These are phyloP conservation scores for Penicillium sp. DNA, from an alignment of 2,329 filamentous ascomycete genomes.

Conservation along the genomic window DNA sequence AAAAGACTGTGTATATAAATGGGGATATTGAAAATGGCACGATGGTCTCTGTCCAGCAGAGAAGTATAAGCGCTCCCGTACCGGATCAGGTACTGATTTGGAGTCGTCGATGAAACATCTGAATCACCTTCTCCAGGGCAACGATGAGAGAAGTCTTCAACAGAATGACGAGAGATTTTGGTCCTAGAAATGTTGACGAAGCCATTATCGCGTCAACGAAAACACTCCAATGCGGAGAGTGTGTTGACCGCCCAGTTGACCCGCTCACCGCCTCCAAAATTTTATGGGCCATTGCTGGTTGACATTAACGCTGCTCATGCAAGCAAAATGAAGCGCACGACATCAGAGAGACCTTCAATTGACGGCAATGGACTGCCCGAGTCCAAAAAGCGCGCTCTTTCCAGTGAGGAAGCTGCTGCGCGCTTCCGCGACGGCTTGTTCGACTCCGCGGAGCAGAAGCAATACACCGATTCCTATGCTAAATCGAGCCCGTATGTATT, in stretches of 20 bases:
- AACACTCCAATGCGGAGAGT: neutral
- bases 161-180: neutral
- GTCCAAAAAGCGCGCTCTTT: slow-evolving; percentile 39
- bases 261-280: slow-evolving; percentile 19
- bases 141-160: neutral
- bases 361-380: slow-evolving; percentile 31
- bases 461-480: slow-evolving; percentile 42
- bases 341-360: slow-evolving; percentile 27
- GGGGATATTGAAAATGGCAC: neutral
- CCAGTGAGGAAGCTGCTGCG: slow-evolving; percentile 35
- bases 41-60: neutral
- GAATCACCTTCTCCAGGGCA: neutral
- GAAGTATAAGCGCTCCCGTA: neutral
- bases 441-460: slow-evolving; percentile 36
- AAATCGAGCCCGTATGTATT: slow-evolving; percentile 40
- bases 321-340: slow-evolving; percentile 44
- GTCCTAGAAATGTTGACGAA: neutral
- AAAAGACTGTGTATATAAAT: neutral
- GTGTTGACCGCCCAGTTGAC: slow-evolving; percentile 8
- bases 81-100: neutral
- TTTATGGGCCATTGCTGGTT: slow-evolving; percentile 10
- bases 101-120: neutral
- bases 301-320: neutral
- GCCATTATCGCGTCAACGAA: neutral
- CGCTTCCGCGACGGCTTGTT: slow-evolving; percentile 45